Evolutionary conservation across 164 flowering plant genomes (phyloP).

Genomic region (Stephania japonica): DNA sequence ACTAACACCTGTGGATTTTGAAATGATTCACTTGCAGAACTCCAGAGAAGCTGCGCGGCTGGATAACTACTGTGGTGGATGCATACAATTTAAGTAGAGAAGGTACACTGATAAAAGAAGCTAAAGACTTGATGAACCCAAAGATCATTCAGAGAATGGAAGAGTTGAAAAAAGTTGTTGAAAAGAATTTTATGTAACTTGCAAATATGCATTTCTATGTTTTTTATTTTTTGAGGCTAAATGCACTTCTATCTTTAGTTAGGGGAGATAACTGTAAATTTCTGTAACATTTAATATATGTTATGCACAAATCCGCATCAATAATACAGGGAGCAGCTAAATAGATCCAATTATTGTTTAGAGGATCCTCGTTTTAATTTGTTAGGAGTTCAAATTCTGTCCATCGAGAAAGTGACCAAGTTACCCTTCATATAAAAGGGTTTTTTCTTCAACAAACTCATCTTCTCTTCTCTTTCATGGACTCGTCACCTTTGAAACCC

Average conservation of each 20-base stretch:
- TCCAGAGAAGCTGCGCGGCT: conserved; percentile 57
- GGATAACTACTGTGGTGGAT: conserved; percentile 49
- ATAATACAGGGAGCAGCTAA: no score
- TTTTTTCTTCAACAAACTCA: no score
- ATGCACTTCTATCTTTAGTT: neutral
- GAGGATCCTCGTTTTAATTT: no score
- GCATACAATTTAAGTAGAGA: conserved; percentile 58
- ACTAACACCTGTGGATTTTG: neutral
- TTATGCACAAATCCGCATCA: no score
- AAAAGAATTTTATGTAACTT: conserved; percentile 48
- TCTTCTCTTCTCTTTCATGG: no score
- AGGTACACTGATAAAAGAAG: conserved; percentile 56
- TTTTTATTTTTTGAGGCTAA: no score
- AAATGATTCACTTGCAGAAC: conserved; percentile 34
- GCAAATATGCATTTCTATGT: neutral
- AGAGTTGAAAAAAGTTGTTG: conserved; percentile 43
- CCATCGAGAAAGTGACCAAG: no score
- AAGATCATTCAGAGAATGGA: conserved; percentile 39
- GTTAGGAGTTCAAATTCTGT: no score
- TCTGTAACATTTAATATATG: no score
- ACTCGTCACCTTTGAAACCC: no score
- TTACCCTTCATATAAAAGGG: no score
- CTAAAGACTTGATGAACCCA: conserved; percentile 61
- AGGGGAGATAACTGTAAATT: neutral
- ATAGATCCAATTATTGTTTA: no score